phyloP scores from a whole-genome alignment of 2,329 filamentous ascomycete genomes.

The Fusarium hostae region DNA sequence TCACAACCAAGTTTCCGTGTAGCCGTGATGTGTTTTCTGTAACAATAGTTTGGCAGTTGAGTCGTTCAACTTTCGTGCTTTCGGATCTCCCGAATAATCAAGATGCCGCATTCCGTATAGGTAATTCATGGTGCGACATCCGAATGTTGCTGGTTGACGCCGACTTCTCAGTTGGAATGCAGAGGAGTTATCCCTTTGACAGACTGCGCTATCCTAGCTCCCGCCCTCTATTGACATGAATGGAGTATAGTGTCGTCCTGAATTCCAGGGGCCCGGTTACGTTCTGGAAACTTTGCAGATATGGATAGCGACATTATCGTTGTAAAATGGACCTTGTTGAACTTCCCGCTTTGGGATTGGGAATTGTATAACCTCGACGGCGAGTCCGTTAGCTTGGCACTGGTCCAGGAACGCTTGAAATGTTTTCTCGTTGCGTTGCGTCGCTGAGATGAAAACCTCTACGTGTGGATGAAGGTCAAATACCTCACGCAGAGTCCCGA shows the following conservation, averaged over 20 bases:
- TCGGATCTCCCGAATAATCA: constrained; percentile 16
- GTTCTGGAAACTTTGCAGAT: constrained; percentile 54
- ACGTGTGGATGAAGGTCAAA: constrained; percentile 66
- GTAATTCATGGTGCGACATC: constrained; percentile 13
- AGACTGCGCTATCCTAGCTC: not conserved
- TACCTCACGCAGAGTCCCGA: constrained; percentile 72
- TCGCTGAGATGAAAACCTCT: constrained; percentile 74
- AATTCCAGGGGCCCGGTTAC: constrained; percentile 19
- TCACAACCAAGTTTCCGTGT: constrained; percentile 11
- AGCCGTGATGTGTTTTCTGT: not conserved
- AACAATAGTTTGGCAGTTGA: constrained; percentile 5
- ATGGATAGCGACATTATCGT: constrained; percentile 67
- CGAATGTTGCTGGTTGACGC: constrained; percentile 2
- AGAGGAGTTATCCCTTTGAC: constrained; percentile 17
- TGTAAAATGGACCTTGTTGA: constrained; percentile 74
- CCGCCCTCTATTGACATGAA: not conserved
- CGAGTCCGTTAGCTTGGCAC: constrained; percentile 62
- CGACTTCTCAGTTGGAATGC: constrained; percentile 40
- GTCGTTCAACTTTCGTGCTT: not conserved
- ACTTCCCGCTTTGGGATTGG: constrained; percentile 50
- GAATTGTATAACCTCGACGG: constrained; percentile 57
- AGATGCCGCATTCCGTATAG: constrained; percentile 16
- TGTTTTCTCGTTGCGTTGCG: constrained; percentile 76
- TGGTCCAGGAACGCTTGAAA: constrained; percentile 71
- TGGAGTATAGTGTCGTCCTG: constrained; percentile 11